phyloP scores from a whole-genome alignment of 176 grass and related monocot species.

The Elymus sibiricus region DNA sequence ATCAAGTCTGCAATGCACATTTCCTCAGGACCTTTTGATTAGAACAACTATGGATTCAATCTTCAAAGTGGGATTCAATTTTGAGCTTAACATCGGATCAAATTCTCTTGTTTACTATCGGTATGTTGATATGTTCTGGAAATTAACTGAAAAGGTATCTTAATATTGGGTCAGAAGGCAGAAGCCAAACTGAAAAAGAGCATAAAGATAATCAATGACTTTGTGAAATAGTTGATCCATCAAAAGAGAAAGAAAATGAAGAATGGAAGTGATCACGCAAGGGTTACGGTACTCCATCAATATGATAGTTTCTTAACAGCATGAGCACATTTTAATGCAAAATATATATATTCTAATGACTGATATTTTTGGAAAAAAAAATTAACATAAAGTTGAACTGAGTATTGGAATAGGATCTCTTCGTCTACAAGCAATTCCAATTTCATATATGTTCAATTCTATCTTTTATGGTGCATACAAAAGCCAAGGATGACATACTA shows the following conservation, averaged over 20 bases:
- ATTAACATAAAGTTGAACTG: no score
- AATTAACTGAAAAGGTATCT: constrained; percentile 38
- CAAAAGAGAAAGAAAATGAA: constrained; percentile 39
- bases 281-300: background rate
- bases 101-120: constrained; percentile 32
- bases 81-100: constrained; percentile 46
- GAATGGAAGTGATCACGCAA: constrained; percentile 30
- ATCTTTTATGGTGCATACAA: background rate
- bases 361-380: background rate
- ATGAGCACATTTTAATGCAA: background rate
- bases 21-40: constrained; percentile 45
- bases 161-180: constrained; percentile 50
- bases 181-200: constrained; percentile 41
- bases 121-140: constrained; percentile 53
- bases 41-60: constrained; percentile 67
- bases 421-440: no score
- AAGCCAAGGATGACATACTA: constrained; percentile 45
- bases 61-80: constrained; percentile 48
- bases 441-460: background rate
- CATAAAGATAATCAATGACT: constrained; percentile 48
- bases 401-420: background rate
- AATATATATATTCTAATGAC: no score
- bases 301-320: background rate
- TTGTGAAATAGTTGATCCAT: constrained; percentile 50
- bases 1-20: background rate